phyloP scores from a whole-genome alignment of 352 stramenopile genomes.

The Globisporangium okanoganense region DNA sequence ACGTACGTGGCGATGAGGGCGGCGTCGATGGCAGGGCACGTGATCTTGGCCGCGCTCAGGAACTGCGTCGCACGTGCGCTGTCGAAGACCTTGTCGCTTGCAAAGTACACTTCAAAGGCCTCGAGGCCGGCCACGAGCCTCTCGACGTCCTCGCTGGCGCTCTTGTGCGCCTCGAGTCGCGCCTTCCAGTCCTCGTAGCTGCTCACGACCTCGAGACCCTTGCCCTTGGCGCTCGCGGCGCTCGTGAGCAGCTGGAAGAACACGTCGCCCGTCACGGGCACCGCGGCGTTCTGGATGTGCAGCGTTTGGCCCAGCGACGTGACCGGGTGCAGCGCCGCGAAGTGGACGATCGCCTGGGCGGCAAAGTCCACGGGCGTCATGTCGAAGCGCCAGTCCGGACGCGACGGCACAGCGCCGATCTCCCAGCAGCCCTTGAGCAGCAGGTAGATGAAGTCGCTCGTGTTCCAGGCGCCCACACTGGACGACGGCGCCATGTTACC shows the following conservation, averaged over 20 bases:
- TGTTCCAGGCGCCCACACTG: constrained; percentile 73
- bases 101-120: constrained; percentile 66
- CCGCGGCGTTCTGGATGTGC: constrained; percentile 65
- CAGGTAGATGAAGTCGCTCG: constrained; percentile 88
- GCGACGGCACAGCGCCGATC: constrained; percentile 54
- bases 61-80: constrained; percentile 37
- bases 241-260: constrained; percentile 45
- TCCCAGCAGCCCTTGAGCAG: constrained; percentile 76
- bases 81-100: constrained; percentile 65
- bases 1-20: constrained; percentile 42
- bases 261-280: constrained; percentile 33
- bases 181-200: constrained; percentile 45
- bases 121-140: constrained; percentile 55
- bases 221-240: constrained; percentile 13
- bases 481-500: constrained; percentile 87
- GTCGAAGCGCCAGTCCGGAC: constrained; percentile 82
- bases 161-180: constrained; percentile 21
- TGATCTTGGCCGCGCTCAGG: constrained; percentile 32
- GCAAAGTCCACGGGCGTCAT: constrained; percentile 92
- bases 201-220: constrained; percentile 22
- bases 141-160: constrained; percentile 37
- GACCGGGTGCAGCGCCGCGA: constrained; percentile 52
- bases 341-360: constrained; percentile 77
- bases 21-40: constrained; percentile 39
- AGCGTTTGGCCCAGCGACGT: constrained; percentile 61